Evolutionary conservation across 2,329 filamentous ascomycete genomes (phyloP).

Genomic region (Penicillium sp.): DNA sequence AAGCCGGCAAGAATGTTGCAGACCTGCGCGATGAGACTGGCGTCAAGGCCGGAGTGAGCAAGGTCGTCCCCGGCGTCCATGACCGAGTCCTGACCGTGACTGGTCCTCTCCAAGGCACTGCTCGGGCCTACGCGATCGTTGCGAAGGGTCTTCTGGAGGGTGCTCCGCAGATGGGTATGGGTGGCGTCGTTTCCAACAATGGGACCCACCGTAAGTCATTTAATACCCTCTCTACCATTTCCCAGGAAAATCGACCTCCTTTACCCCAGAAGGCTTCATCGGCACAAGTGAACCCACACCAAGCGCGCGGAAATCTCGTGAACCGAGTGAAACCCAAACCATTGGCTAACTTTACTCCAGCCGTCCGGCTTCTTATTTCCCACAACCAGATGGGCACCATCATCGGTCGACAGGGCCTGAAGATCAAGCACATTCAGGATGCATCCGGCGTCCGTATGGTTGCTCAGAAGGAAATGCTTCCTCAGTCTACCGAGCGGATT

Average conservation of each 20-base stretch:
- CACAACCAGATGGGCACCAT: constrained; percentile 99
- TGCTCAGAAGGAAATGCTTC: constrained; percentile 98
- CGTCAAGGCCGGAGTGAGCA: constrained; percentile 97
- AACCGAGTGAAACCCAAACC: background rate
- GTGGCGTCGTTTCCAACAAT: constrained; percentile 79
- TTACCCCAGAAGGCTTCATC: background rate
- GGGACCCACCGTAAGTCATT: constrained; percentile 85
- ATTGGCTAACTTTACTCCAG: constrained; percentile 51
- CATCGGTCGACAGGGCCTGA: constrained; percentile 92
- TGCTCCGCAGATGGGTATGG: constrained; percentile 94
- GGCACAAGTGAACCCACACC: background rate
- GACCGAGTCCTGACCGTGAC: constrained; percentile 96
- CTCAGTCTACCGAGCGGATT: constrained; percentile 96
- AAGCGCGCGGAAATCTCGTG: background rate
- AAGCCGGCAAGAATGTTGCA: constrained; percentile 96
- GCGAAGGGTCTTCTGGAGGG: constrained; percentile 89
- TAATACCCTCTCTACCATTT: constrained; percentile 5
- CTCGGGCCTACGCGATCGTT: constrained; percentile 90
- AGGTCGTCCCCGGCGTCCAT: constrained; percentile 95
- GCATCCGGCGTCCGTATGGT: constrained; percentile 97
- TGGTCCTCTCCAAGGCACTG: constrained; percentile 82
- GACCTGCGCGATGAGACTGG: constrained; percentile 96
- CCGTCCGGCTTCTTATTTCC: constrained; percentile 95
- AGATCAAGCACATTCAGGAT: constrained; percentile 99
- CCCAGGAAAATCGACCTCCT: background rate